These are phyloP conservation scores for Syncephalastrum racemosum DNA, from an alignment of 371 early-diverging fungal species.

Conservation along the genomic window DNA sequence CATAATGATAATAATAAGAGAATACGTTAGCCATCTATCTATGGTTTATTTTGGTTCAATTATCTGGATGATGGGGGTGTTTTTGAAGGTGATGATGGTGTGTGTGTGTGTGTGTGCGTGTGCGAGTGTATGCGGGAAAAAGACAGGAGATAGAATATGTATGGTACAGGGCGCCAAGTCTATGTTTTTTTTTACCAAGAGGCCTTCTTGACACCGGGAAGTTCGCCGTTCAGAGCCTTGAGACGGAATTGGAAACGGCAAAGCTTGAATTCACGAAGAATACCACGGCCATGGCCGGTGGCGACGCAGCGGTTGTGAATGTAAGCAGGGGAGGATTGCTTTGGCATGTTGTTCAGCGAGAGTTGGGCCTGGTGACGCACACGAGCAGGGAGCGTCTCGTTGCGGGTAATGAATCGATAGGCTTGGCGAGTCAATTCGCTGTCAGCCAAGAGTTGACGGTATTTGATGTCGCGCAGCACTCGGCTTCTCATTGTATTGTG, in stretches of 20 bases:
- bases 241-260: conserved; percentile 83
- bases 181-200: conserved; percentile 73
- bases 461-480: conserved; percentile 74
- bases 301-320: conserved; percentile 80
- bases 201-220: conserved; percentile 83
- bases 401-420: conserved; percentile 78
- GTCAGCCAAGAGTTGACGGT: conserved; percentile 67
- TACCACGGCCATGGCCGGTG: conserved; percentile 84
- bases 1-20: too few relatives aligned
- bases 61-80: too few relatives aligned
- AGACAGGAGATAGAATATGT: too few relatives aligned
- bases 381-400: conserved; percentile 74
- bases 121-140: too few relatives aligned
- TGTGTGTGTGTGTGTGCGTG: too few relatives aligned
- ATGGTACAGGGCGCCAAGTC: background rate
- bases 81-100: too few relatives aligned
- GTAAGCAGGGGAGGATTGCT: conserved; percentile 64
- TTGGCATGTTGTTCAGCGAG: conserved; percentile 74
- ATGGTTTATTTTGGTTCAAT: too few relatives aligned
- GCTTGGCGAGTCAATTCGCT: conserved; percentile 78
- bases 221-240: conserved; percentile 79
- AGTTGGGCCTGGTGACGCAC: conserved; percentile 84
- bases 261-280: conserved; percentile 77
- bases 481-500: conserved; percentile 48
- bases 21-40: too few relatives aligned